These are phyloP conservation scores for Talaromyces rugulosus DNA, from an alignment of 2,329 filamentous ascomycete species.

Conservation along the genomic window DNA sequence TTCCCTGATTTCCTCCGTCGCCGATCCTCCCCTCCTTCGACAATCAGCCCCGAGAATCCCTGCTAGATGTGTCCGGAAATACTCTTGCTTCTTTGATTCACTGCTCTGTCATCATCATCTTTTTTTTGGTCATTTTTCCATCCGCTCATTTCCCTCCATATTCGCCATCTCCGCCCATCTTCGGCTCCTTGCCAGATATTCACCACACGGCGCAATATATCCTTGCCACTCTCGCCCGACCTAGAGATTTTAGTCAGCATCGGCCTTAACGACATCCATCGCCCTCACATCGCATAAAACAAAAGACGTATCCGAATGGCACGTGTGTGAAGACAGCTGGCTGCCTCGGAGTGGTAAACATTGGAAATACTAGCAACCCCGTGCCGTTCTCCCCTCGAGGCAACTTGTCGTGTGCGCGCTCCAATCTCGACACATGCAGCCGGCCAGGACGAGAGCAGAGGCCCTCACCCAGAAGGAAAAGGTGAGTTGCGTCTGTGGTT, in stretches of 20 bases:
- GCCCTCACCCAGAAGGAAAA: slow-evolving; percentile 59
- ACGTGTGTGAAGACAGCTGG: background rate
- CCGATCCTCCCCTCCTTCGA: slow-evolving; percentile 1
- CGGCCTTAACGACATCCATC: background rate
- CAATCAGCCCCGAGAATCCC: background rate
- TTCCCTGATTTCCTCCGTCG: background rate
- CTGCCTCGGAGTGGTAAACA: background rate
- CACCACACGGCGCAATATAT: background rate
- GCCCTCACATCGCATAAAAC: background rate
- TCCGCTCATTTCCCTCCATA: background rate
- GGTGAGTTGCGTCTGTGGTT: slow-evolving; percentile 22
- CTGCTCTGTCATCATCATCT: background rate
- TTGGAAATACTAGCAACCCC: background rate
- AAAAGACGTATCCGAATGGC: background rate
- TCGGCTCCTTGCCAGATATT: background rate
- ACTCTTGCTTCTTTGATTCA: background rate
- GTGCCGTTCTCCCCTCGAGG: background rate
- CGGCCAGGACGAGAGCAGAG: slow-evolving; percentile 43
- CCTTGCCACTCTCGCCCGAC: background rate
- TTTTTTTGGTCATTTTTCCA: background rate
- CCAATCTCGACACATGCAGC: slow-evolving; percentile 40
- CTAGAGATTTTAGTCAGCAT: background rate
- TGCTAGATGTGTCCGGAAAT: background rate
- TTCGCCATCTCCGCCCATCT: background rate
- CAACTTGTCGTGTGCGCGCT: background rate